A percentile compares a stretch with the other conserved stretches of the same genome.
Conservation (phyloP, 108 stramenopile genomes). For the Aureococcus anophagefferens region DNA sequence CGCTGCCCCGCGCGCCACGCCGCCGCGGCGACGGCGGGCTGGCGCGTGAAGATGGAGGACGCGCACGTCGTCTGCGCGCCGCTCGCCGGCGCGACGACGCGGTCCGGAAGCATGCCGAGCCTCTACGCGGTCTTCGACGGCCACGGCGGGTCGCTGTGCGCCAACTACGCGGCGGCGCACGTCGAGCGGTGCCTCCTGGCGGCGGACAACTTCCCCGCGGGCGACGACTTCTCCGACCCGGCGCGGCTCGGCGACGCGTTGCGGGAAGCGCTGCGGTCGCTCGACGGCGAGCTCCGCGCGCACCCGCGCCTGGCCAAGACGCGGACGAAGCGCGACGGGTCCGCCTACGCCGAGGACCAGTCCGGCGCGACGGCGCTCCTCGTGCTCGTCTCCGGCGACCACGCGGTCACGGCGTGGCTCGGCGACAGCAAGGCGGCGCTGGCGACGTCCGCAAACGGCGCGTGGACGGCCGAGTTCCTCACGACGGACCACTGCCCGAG, state of each 20-base stretch:
- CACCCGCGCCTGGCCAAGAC: too few relatives aligned
- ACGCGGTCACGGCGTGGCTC: conserved; percentile 68
- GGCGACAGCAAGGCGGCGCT: conserved; percentile 80
- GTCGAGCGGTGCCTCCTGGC: too few relatives aligned
- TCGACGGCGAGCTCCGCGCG: too few relatives aligned
- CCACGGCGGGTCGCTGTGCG: conserved; percentile 46
- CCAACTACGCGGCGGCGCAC: neutral
- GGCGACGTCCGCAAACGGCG: conserved; percentile 17
- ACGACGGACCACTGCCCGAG: too few relatives aligned
- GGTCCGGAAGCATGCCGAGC: neutral
- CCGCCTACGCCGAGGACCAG: conserved; percentile 6
- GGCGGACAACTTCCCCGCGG: too few relatives aligned
- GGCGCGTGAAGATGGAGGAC: conserved; percentile 77
- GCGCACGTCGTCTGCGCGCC: conserved; percentile 39
- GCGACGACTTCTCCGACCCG: too few relatives aligned
- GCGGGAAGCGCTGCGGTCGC: too few relatives aligned
- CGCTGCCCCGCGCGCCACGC: conserved; percentile 24
- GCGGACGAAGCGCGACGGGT: neutral
- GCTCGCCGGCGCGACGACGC: conserved; percentile 6
- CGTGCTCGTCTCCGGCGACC: conserved; percentile 44
- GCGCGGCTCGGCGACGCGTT: too few relatives aligned
- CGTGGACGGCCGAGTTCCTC: too few relatives aligned
- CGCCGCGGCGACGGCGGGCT: conserved; percentile 66
- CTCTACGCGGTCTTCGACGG: conserved; percentile 85
- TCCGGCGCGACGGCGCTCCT: conserved; percentile 54